A percentile compares a stretch with the other conserved stretches of the same genome.
These are phyloP conservation scores for Cucurbitaria berberidis DNA, from an alignment of 2,329 filamentous ascomycete genomes.

Conservation along the genomic window DNA sequence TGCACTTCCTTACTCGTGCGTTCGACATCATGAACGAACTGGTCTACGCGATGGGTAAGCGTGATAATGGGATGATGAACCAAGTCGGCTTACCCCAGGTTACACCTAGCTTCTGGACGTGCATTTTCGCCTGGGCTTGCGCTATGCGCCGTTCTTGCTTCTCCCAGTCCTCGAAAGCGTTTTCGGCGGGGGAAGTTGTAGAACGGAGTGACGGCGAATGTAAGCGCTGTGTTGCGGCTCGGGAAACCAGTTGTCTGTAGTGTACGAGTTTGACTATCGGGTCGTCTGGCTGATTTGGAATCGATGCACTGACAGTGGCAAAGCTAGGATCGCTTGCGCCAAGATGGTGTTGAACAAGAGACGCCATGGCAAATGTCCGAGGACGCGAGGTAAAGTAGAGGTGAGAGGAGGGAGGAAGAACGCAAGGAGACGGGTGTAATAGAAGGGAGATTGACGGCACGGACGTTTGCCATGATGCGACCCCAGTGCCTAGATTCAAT, in stretches of 20 bases:
- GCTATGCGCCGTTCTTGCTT: not conserved
- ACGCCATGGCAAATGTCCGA: not conserved
- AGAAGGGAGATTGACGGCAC: not conserved
- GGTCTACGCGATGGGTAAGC: not conserved
- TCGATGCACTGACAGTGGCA: not conserved
- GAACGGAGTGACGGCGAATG: constrained; percentile 8
- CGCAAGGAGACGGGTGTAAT: not conserved
- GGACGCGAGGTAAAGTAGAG: not conserved
- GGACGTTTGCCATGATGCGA: not conserved
- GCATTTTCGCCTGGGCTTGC: not conserved
- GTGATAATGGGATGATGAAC: not conserved
- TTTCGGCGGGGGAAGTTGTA: not conserved
- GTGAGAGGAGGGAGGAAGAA: not conserved
- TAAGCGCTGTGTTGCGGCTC: constrained; percentile 21
- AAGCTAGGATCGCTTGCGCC: not conserved
- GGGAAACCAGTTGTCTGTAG: constrained; percentile 27
- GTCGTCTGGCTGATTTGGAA: not conserved
- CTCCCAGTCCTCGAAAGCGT: not conserved
- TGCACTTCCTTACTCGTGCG: not conserved
- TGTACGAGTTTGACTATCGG: not conserved
- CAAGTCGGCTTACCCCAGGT: constrained; percentile 1
- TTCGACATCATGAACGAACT: not conserved
- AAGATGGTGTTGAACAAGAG: not conserved
- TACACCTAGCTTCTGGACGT: not conserved
- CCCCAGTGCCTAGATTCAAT: not conserved